Evolutionary conservation across 495 filamentous ascomycete genomes (phyloP).

Genomic region (Acidiella bohemica): DNA sequence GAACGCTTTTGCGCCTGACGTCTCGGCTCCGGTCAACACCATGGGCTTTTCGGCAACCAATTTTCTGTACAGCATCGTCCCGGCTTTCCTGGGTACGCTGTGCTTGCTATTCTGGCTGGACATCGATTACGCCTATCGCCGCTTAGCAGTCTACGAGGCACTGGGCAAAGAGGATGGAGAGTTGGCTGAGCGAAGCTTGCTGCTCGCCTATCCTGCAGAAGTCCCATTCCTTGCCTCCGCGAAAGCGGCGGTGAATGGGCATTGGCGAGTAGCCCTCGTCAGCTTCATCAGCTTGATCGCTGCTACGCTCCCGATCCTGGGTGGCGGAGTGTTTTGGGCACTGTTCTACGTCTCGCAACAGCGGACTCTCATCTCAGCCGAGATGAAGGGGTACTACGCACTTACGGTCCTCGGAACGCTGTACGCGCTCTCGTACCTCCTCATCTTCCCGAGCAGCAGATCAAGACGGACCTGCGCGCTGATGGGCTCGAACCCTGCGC

Average conservation of each 20-base stretch:
- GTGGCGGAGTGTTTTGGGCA: slow-evolving; percentile 69
- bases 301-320: slow-evolving; percentile 56
- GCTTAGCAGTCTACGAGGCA: slow-evolving; percentile 60
- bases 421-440: slow-evolving; percentile 37
- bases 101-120: slow-evolving; percentile 66
- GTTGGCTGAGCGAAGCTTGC: slow-evolving; percentile 51
- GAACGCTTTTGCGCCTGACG: slow-evolving; percentile 54
- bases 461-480: slow-evolving; percentile 45
- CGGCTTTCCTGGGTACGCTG: slow-evolving; percentile 58
- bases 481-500: slow-evolving; percentile 32
- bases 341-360: slow-evolving; percentile 44
- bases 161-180: slow-evolving; percentile 46
- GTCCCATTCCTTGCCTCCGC: slow-evolving; percentile 50
- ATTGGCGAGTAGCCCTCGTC: slow-evolving; percentile 58
- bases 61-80: slow-evolving; percentile 79
- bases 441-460: slow-evolving; percentile 29
- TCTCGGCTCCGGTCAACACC: slow-evolving; percentile 45
- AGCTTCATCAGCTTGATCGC: slow-evolving; percentile 52
- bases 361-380: slow-evolving; percentile 52
- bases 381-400: slow-evolving; percentile 52
- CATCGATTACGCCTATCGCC: slow-evolving; percentile 60
- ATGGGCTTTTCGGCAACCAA: slow-evolving; percentile 70
- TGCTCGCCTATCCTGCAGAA: slow-evolving; percentile 58
- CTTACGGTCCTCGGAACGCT: slow-evolving; percentile 53
- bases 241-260: slow-evolving; percentile 47